Base-by-base conservation (phyloP, 2,329 filamentous ascomycete species). In the Aureobasidium namibiae region DNA sequence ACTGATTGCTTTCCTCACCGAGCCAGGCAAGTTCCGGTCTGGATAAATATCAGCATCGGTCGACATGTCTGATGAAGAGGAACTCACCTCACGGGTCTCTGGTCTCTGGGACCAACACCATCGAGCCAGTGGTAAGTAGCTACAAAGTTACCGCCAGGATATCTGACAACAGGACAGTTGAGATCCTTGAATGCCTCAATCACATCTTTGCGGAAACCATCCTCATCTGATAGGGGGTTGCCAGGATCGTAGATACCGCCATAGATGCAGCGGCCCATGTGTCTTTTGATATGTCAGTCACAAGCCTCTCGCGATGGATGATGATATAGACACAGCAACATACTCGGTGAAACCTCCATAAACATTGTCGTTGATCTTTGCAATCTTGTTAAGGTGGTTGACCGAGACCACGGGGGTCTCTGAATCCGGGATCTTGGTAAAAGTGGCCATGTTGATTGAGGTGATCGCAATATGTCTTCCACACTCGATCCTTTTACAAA, bases 211-310 rank as follows among this genome's bases (percentile, higher is more conserved):
- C 89, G 85, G 74, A 90, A 92, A 42, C 89, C 89, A 64, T 88
- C 78, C 57, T 83, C 78, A 65, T 92, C 88, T 2, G 87, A 85
- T n/a, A 91, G 79, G n/a, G 67, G 61, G 70, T 85, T 91, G 34
- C 80, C 81, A 1, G 88, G 89, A 65, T 92, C 89, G 73, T 91
- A 92, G 69, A 94, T 87, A 64, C 90, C 89, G 63, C 88, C 88
- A 70, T 94, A 92, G 68, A 94, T 91, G 76, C 89, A 94, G 62
- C 89, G 84, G 67, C 89, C 89, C 89, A 94, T 94, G 73, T 94
- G 90, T 67, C 87, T 90, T 65, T 33, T 13, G 42, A 26, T 4
- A 34, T 39, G 39, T 44, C 18, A 56, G 21, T 18, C 9, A 31
- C n/a, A 31, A 6, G 13, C 14, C 7, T 16, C 33, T 9, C n/a